A percentile compares a stretch with the other conserved stretches of the same genome.
phyloP scores from a whole-genome alignment of 129 eudicot genomes.

The Erigeron canadensis region DNA sequence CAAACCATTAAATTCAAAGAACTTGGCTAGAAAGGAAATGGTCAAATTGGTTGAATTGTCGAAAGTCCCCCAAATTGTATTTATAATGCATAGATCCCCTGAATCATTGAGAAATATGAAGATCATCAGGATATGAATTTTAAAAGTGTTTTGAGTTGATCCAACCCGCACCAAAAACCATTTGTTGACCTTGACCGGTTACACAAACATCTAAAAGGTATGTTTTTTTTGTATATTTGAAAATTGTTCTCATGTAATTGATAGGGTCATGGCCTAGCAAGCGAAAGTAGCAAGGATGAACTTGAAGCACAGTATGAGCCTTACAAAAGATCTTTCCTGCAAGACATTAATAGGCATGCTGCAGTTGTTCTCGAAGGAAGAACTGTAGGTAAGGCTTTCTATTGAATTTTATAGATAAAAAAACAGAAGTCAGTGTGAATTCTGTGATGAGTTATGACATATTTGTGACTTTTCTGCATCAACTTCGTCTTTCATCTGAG shows the following conservation, averaged over 20 bases:
- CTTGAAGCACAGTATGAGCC: slow-evolving; percentile 77
- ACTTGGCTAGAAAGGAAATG: background rate
- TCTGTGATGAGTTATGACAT: background rate
- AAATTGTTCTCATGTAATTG: slow-evolving; percentile 24
- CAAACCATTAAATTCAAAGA: background rate
- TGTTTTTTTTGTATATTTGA: slow-evolving; percentile 10
- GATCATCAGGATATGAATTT: too few species aligned
- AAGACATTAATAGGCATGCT: slow-evolving; percentile 89
- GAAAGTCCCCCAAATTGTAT: background rate
- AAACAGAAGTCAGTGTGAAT: background rate
- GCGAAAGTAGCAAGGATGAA: slow-evolving; percentile 54
- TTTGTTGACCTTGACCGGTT: background rate
- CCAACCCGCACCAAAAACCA: slow-evolving; percentile 4
- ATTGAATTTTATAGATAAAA: background rate
- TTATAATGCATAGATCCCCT: too few species aligned
- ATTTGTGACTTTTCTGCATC: background rate
- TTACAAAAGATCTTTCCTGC: slow-evolving; percentile 70
- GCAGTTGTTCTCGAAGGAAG: slow-evolving; percentile 99
- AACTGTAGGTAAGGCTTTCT: slow-evolving; percentile 61
- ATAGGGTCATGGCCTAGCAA: slow-evolving; percentile 83
- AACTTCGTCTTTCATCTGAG: background rate
- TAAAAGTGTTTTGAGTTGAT: too few species aligned
- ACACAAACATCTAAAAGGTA: background rate
- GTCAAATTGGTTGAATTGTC: background rate
- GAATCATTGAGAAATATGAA: too few species aligned